phyloP scores from a whole-genome alignment of 345 rosid species.

The Syzygium jambos region DNA sequence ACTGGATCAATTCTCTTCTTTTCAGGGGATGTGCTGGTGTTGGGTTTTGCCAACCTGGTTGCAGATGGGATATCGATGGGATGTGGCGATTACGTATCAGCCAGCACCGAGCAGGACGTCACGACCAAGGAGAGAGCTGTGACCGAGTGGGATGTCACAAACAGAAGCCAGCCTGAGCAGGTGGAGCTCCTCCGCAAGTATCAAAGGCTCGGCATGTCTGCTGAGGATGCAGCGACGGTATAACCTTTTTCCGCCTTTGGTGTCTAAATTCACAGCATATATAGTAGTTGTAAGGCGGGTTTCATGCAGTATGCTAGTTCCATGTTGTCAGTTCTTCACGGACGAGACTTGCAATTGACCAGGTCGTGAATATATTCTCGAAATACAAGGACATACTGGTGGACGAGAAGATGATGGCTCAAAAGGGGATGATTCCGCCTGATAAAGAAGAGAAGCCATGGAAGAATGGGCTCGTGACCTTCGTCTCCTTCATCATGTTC shows the following conservation, averaged over 20 bases:
- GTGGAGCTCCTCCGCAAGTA: conserved; percentile 11
- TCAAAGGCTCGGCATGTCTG: conserved; percentile 30
- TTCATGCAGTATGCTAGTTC: not conserved
- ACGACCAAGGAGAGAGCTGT: conserved; percentile 15
- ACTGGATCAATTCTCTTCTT: not conserved
- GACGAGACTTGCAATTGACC: not conserved
- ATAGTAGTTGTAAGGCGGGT: not conserved
- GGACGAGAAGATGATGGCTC: conserved; percentile 22
- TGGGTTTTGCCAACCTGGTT: conserved; percentile 30
- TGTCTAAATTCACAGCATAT: not conserved
- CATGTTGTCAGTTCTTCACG: not conserved
- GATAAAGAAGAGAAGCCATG: conserved; percentile 17
- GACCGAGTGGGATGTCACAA: conserved; percentile 22
- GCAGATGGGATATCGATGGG: conserved; percentile 39
- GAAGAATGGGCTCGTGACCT: conserved; percentile 31
- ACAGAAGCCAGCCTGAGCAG: conserved; percentile 2
- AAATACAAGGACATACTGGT: conserved; percentile 24
- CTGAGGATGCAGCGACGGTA: conserved; percentile 23
- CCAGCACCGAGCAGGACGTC: conserved; percentile 24
- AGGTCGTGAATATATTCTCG: conserved; percentile 26
- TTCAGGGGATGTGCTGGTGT: conserved; percentile 21
- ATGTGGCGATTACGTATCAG: conserved; percentile 21
- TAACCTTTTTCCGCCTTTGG: not conserved
- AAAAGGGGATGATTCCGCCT: conserved; percentile 9
- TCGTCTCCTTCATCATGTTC: conserved; percentile 18